phyloP scores from a whole-genome alignment of 192 early-diverging fungal genomes.

The Coemansia sp. region DNA sequence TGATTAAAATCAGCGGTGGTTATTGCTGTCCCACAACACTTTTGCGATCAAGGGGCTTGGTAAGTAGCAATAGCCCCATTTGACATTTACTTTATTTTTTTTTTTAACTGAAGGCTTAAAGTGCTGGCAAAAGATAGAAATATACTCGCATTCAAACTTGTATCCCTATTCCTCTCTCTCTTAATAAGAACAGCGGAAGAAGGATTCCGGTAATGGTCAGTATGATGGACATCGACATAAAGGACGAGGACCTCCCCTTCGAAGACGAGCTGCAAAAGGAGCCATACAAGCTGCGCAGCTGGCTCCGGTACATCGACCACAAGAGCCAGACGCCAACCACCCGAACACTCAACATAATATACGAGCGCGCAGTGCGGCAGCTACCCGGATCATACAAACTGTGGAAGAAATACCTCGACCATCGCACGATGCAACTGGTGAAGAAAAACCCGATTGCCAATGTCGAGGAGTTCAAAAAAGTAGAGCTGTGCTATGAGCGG shows the following conservation, averaged over 20 bases:
- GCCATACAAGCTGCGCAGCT: slow-evolving; percentile 72
- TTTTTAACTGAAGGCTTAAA: too few species aligned
- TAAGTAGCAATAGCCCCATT: too few species aligned
- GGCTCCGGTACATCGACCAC: slow-evolving; percentile 91
- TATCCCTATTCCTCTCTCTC: too few species aligned
- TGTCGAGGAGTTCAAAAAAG: slow-evolving; percentile 62
- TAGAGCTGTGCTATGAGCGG: slow-evolving; percentile 82
- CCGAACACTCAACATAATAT: slow-evolving; percentile 62
- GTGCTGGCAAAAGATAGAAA: too few species aligned
- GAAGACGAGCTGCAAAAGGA: slow-evolving; percentile 70
- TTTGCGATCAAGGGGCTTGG: too few species aligned
- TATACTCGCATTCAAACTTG: too few species aligned
- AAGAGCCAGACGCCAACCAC: slow-evolving; percentile 58
- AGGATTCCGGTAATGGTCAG: background rate
- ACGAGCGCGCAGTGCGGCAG: slow-evolving; percentile 83
- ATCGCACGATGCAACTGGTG: slow-evolving; percentile 53
- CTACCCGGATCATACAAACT: slow-evolving; percentile 96
- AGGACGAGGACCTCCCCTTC: slow-evolving; percentile 51
- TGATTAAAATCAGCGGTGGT: too few species aligned
- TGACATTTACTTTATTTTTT: too few species aligned
- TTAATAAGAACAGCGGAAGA: too few species aligned
- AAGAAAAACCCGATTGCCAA: slow-evolving; percentile 59
- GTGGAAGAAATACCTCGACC: slow-evolving; percentile 86
- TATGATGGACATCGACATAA: slow-evolving; percentile 28
- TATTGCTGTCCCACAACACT: too few species aligned